Evolutionary conservation across 768 basidiomycete species (phyloP).

Genomic region (Tylopilus subfusipes): DNA sequence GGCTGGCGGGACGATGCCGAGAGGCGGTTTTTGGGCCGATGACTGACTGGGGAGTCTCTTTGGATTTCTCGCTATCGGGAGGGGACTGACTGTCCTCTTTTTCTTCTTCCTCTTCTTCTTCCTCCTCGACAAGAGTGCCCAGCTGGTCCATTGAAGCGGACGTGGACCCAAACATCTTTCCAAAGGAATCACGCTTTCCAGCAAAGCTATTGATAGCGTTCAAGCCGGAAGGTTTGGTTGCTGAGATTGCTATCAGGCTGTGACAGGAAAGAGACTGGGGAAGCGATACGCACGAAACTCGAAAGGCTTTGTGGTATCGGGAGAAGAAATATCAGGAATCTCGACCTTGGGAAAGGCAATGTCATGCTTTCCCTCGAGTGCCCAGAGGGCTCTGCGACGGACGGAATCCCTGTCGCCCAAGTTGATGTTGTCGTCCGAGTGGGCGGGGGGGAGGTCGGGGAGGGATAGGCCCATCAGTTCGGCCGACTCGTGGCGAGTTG

Average conservation of each 20-base stretch:
- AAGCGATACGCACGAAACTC: conserved; percentile 57
- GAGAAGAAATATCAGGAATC: conserved; percentile 71
- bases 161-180: conserved; percentile 58
- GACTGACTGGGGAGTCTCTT: conserved; percentile 23
- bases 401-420: conserved; percentile 74
- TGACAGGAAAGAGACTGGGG: background rate
- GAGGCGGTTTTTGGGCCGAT: conserved; percentile 38
- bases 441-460: conserved; percentile 58
- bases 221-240: conserved; percentile 52
- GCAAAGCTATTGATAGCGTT: conserved; percentile 41
- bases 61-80: conserved; percentile 7
- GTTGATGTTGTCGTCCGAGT: conserved; percentile 64
- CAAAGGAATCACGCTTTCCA: conserved; percentile 77
- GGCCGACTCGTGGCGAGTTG: conserved; percentile 84
- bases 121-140: conserved; percentile 78
- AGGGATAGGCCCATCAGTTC: conserved; percentile 85
- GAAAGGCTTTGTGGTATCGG: conserved; percentile 55
- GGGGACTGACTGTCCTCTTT: conserved; percentile 43
- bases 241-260: conserved; percentile 31
- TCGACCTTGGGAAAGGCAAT: conserved; percentile 71
- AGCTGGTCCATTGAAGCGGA: conserved; percentile 73
- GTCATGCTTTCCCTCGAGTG: conserved; percentile 81
- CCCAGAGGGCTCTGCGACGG: conserved; percentile 78
- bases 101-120: conserved; percentile 85
- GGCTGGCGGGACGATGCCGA: conserved; percentile 63